Base-by-base conservation (phyloP, 2,329 filamentous ascomycete genomes). In the Penicillium nordicum region DNA sequence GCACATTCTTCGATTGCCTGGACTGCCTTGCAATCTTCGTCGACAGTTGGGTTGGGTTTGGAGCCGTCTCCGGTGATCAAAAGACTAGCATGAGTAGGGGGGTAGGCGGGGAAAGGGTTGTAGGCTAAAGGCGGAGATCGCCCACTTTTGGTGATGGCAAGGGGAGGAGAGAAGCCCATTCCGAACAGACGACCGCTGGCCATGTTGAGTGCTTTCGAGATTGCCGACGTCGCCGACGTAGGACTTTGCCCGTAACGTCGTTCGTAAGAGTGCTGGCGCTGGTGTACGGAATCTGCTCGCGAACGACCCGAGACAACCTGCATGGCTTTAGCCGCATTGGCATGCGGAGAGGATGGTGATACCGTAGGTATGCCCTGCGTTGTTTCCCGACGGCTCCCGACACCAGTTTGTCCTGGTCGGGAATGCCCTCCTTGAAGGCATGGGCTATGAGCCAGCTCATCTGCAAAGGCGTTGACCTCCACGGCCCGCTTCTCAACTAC, bases 401-500 rank as follows among this genome's bases (percentile, higher is more conserved):
- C 80, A 10, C 84, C 84, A 9, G 84, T 77, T 60, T 86, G 82
- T 6, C 82, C 79, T 41, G 83, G 80, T 76, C 70, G 25, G 74
- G 81, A 72, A 57, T 80, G 71, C 25, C 69, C 72, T 43, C 75
- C 75, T 62, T 84, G 81, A 23, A 86, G 76, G 48, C 86, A 86
- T 46, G 89, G 89, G 67, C 89, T 93, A 50, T 92, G 89, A 43
- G 91, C 92, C 69, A 99, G 80, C 74, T 97, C 93, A 73, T 99
- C 94, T 23, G 94, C 94, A 67, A 99, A 88, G 3, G 94, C 94
- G 72, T 99, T 97, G 49, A 99, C 93, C 73, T 97, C 93, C 11
- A 99, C 92, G 21, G 92, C 89, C 62, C 88, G 87, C 78, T 97
- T 96, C 77, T 99, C 94, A 12, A 99, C 90, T 27, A 97, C 82